Evolutionary conservation across 1,284 basidiomycete genomes (phyloP), one percentile per base, ranked within the genome.

Genomic region (Tilletia setariae): DNA sequence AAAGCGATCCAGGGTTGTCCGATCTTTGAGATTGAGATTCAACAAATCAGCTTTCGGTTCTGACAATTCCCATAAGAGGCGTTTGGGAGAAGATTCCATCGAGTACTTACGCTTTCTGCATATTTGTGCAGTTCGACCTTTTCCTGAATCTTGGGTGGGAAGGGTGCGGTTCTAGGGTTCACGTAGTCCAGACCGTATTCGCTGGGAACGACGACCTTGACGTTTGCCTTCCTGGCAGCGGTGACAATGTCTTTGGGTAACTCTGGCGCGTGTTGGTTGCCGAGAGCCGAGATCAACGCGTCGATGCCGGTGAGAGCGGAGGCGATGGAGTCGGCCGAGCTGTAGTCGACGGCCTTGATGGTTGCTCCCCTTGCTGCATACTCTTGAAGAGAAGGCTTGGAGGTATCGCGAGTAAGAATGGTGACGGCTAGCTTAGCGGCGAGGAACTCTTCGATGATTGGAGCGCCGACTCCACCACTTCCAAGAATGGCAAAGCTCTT

Each of bases 181-280:
- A 8, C 28, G 23, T 59, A 59, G 19, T 32, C 32, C 47, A 51
- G 19, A 9, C 16, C 46, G n/a, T 16, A 65, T 42, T 80, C 80
- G 8, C 83, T 84, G 2, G 84, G n/a, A n/a, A n/a, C n/a, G n/a
- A n/a, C n/a, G n/a, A n/a, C n/a, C n/a, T n/a, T n/a, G n/a, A n/a
- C n/a, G 85, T 9, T 81, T 0, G 84, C 84, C 35, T 72, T 75
- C 72, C 84, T 84, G 28, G 68, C 69, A 4, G 73, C 73, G 53
- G 81, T 74, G 2, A 82, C 84, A 32, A 85, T 74, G 1, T 71
- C 67, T n/a, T 67, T 66, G 68, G 85, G 84, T 3, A 68, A 65
- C 9, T 70, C 65, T 25, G 85, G 44, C 15, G 66, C 69, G 7
- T 73, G 83, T 15, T 68, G 61, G 16, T 59, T 59, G 1, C 68